phyloP scores from a whole-genome alignment of 371 early-diverging fungal genomes.

The Mucor sp. region DNA sequence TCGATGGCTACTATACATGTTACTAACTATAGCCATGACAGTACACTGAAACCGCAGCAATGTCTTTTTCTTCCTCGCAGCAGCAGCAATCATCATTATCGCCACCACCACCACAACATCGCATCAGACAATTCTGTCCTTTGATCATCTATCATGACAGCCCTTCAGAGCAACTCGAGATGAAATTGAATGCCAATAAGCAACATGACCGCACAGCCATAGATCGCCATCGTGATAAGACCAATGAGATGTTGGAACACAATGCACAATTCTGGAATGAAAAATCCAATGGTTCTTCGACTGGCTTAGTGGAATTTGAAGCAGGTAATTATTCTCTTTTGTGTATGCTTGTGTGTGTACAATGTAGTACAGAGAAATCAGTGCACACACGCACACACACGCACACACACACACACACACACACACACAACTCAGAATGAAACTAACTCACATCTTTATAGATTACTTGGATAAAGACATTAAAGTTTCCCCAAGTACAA shows the following conservation, averaged over 20 bases:
- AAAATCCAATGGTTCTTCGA: not conserved
- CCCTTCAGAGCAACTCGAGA: conserved; percentile 16
- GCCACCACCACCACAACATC: not conserved
- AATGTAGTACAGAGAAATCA: conserved; percentile 16
- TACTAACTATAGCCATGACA: not conserved
- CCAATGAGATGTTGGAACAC: conserved; percentile 39
- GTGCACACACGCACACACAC: conserved; percentile 8
- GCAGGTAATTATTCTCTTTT: conserved; percentile 8
- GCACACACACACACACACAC: not conserved
- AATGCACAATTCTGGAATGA: conserved; percentile 47
- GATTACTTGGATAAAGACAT: conserved; percentile 17
- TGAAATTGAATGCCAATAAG: conserved; percentile 15
- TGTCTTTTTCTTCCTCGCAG: not conserved
- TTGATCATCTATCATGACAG: conserved; percentile 27
- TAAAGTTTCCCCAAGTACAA: conserved; percentile 30
- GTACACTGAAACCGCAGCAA: not conserved
- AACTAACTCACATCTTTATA: not conserved
- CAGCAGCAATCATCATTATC: too few relatives aligned
- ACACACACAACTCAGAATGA: not conserved
- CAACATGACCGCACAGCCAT: conserved; percentile 30
- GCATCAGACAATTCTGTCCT: conserved; percentile 21
- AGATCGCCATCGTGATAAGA: conserved; percentile 41
- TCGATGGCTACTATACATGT: too few relatives aligned
- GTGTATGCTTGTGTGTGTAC: not conserved
- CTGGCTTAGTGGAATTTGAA: conserved; percentile 13